These are phyloP conservation scores for Trypanosoma lewisi DNA, from an alignment of 208 protist species.

Conservation along the genomic window DNA sequence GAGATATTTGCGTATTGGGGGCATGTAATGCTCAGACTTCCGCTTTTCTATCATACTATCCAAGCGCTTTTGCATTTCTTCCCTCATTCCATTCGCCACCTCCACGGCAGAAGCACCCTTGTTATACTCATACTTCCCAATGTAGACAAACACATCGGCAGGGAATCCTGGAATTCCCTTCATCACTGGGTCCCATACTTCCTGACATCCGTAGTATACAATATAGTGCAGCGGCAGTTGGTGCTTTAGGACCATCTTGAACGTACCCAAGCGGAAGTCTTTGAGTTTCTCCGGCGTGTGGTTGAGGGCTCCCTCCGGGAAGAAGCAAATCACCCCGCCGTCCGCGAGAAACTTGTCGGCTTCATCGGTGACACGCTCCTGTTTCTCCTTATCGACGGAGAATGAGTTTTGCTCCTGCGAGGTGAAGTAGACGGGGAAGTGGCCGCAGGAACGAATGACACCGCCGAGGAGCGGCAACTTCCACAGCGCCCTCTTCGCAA, in stretches of 20 bases:
- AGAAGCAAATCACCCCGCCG: conserved; percentile 75
- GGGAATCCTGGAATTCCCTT: conserved; percentile 68
- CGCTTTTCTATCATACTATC: conserved; percentile 48
- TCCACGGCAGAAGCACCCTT: conserved; percentile 37
- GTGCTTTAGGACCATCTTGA: conserved; percentile 65
- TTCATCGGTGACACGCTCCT: conserved; percentile 54
- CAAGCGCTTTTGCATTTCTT: conserved; percentile 77
- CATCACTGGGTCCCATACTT: conserved; percentile 66
- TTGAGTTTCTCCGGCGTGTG: conserved; percentile 71
- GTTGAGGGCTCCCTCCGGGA: conserved; percentile 85
- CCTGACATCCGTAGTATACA: conserved; percentile 75
- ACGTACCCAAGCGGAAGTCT: conserved; percentile 83
- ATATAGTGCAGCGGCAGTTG: conserved; percentile 68
- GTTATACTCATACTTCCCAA: conserved; percentile 80
- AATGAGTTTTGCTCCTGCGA: conserved; percentile 51
- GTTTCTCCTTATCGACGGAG: conserved; percentile 79
- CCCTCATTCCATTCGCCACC: conserved; percentile 46
- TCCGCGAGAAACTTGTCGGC: conserved; percentile 57
- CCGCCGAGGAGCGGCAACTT: conserved; percentile 73
- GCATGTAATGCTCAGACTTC: conserved; percentile 37
- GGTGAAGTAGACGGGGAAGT: conserved; percentile 86
- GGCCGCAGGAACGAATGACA: conserved; percentile 64
- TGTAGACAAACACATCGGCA: conserved; percentile 73
- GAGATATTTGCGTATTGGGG: not conserved
- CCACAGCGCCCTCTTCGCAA: conserved; percentile 69